Evolutionary conservation across 768 basidiomycete genomes (phyloP).

Genomic region (Cyclocybe cylindracea): DNA sequence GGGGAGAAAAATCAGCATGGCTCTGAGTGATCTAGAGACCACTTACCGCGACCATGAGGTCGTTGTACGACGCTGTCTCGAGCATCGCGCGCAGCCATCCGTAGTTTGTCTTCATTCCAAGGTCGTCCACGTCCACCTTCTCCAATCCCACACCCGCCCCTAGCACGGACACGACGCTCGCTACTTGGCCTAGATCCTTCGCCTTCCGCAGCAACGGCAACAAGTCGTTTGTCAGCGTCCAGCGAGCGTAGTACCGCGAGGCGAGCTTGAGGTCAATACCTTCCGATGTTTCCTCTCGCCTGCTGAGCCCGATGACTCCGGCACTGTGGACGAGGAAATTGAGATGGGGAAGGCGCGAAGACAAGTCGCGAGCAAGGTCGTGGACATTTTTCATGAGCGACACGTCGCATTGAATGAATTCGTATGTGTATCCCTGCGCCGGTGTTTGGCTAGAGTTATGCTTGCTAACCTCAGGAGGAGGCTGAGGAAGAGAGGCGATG

Average conservation of each 20-base stretch:
- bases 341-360: constrained; percentile 31
- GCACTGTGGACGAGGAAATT: constrained; percentile 43
- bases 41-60: constrained; percentile 37
- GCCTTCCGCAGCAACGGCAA: constrained; percentile 37
- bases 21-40: neutral
- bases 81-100: constrained; percentile 21
- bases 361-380: constrained; percentile 28
- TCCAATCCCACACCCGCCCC: constrained; percentile 25
- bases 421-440: constrained; percentile 18
- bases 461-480: no score
- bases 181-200: constrained; percentile 34
- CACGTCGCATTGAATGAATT: constrained; percentile 43
- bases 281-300: constrained; percentile 40
- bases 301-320: constrained; percentile 30
- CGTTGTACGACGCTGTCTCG: constrained; percentile 34
- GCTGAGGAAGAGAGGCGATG: constrained; percentile 27
- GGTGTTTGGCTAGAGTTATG: neutral
- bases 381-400: constrained; percentile 39
- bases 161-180: constrained; percentile 38
- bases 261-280: constrained; percentile 42
- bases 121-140: constrained; percentile 34
- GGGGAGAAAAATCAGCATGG: no score
- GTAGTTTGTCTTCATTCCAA: constrained; percentile 39
- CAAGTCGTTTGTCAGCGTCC: constrained; percentile 38
- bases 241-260: constrained; percentile 40